Evolutionary conservation across 1,284 basidiomycete species (phyloP).

Genomic region (Microbotryum scabiosae): DNA sequence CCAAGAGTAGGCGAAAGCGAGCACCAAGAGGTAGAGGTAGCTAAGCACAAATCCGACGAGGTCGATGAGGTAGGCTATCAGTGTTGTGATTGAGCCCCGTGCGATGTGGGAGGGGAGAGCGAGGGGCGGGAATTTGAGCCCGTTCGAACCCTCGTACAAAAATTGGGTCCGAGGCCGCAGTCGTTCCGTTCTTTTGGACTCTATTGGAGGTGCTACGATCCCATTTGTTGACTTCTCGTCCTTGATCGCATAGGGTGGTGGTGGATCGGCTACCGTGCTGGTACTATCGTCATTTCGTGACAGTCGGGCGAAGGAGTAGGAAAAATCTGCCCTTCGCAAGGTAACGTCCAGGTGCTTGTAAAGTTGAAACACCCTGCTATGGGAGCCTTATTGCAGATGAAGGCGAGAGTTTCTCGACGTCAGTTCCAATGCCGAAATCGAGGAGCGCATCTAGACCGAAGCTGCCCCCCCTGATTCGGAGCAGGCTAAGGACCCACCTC

Average conservation of each 20-base stretch:
- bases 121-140: constrained; percentile 20
- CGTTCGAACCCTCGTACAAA: constrained; percentile 20
- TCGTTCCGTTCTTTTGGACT: constrained; percentile 31
- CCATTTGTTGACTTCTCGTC: constrained; percentile 49
- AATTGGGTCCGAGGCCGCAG: constrained; percentile 16
- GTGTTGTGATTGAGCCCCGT: neutral
- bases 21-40: constrained; percentile 50
- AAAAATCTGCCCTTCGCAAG: constrained; percentile 51
- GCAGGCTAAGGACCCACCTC: constrained; percentile 45
- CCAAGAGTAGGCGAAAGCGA: constrained; percentile 45
- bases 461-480: neutral
- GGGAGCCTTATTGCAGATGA: constrained; percentile 51
- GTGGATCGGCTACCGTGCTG: too few species aligned
- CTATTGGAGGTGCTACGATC: constrained; percentile 49
- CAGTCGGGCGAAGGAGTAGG: constrained; percentile 59
- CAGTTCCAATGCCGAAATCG: neutral
- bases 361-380: constrained; percentile 56
- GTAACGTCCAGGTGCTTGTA: constrained; percentile 53
- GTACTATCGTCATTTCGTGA: neutral
- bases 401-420: neutral
- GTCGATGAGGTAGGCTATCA: constrained; percentile 37
- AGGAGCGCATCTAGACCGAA: neutral
- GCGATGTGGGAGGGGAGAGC: constrained; percentile 11
- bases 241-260: constrained; percentile 30
- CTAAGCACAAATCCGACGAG: constrained; percentile 46